Percentiles rank a stretch among this genome's conserved stretches.
Conservation (phyloP, 1,284 basidiomycete genomes). For the Hypsizygus ulmarius region DNA sequence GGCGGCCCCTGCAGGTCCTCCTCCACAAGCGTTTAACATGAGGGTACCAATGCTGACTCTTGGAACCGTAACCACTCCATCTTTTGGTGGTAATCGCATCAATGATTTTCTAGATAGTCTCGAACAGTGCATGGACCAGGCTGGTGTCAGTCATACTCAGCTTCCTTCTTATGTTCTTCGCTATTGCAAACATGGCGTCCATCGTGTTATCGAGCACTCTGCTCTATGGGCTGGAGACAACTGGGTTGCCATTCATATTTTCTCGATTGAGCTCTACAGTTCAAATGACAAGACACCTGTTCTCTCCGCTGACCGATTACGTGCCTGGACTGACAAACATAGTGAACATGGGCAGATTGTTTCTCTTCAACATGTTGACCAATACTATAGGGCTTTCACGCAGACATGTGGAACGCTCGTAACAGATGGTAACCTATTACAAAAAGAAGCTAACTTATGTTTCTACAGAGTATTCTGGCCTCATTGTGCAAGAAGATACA, state of each 20-base stretch:
- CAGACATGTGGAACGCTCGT: neutral
- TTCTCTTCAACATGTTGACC: slow-evolving; percentile 1
- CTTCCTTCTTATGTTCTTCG: slow-evolving; percentile 1
- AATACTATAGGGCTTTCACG: slow-evolving; percentile 3
- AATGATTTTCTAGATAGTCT: slow-evolving; percentile 4
- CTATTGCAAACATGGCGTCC: slow-evolving; percentile 1
- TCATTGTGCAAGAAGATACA: neutral
- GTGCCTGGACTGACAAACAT: slow-evolving; percentile 3
- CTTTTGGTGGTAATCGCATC: neutral
- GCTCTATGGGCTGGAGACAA: neutral
- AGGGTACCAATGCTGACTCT: neutral
- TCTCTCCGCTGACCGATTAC: neutral
- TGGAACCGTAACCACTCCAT: neutral
- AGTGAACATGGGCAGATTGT: neutral
- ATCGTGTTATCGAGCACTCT: neutral
- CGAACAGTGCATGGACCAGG: neutral
- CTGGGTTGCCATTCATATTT: neutral
- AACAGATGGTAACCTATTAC: neutral
- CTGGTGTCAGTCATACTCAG: neutral
- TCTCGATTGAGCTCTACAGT: neutral
- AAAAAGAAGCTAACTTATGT: neutral
- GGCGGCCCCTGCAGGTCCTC: too few species aligned
- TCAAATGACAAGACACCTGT: neutral
- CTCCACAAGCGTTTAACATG: neutral
- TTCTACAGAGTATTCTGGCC: slow-evolving; percentile 3